Evolutionary conservation across 169 alveolate species (phyloP), one percentile per base, ranked within the genome.

Genomic region (Plasmodium knowlesi): DNA sequence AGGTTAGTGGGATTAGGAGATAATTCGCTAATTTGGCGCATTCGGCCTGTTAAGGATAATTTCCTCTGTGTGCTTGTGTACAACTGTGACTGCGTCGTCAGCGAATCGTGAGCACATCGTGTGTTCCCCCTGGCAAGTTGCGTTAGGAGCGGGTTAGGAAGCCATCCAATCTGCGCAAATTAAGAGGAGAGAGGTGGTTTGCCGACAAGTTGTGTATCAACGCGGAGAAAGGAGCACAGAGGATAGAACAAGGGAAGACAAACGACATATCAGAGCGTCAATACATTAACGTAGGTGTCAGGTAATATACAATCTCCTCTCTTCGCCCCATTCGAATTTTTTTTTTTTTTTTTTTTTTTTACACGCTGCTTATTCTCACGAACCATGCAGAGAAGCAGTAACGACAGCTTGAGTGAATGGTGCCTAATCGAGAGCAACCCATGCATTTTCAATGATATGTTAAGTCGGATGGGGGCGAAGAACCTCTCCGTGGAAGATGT

Each of bases 361-460:
- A n/a, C n/a, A n/a, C n/a, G n/a, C 22, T 3, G 50, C 9, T 6
- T 22, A 22, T 32, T 32, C 12, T 22, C 16, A 9, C 19, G 30
- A 3, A 85, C 74, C 5, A 85, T 85, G 93, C 80, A 46, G 19
- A 28, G 41, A 14, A 79, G 74, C 19, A 19, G 74, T 5, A 85
- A 43, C 80, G 93, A 85, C 14, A 30, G 50, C 54, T 12, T 85
- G 30, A 72, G 80, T 5, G 98, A 98, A 82, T 98, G 99, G 99
- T 98, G 99, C 88, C 94, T 97, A 43, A 98, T 98, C 41, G 99
- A 98, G 78, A 96, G 98, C 39, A 98, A 98, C 84, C 99, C 99
- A 14, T 98, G 98, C 28, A 98, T 98, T 12, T 98, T 98, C 84
- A 96, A 98, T 53, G 99, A 97, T 82, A 92, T 98, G 30, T 96